phyloP scores from a whole-genome alignment of 805 yeast genomes.

The Starmerella kuoi region DNA sequence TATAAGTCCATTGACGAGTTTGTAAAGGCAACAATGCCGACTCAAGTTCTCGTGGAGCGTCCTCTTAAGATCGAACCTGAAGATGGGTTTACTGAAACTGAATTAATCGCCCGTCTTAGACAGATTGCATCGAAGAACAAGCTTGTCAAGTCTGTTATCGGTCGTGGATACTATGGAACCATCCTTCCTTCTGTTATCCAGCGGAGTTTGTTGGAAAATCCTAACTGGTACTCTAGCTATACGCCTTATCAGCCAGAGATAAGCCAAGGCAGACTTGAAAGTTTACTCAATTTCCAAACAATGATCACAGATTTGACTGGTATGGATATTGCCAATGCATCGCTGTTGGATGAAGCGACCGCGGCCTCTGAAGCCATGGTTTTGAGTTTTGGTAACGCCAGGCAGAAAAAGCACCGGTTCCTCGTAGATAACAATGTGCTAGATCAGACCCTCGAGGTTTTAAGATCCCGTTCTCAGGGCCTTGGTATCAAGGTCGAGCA shows the following conservation, averaged over 20 bases:
- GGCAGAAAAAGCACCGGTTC: constrained; percentile 55
- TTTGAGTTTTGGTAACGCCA: constrained; percentile 53
- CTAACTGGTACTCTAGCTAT: constrained; percentile 97
- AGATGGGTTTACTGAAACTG: constrained; percentile 68
- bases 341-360: constrained; percentile 88
- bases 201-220: constrained; percentile 81
- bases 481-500: constrained; percentile 46
- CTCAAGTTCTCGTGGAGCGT: constrained; percentile 57
- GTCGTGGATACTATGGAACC: constrained; percentile 91
- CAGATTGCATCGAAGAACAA: constrained; percentile 65
- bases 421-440: constrained; percentile 68
- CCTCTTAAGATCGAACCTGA: constrained; percentile 54
- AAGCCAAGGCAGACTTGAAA: constrained; percentile 89
- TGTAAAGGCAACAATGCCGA: constrained; percentile 62
- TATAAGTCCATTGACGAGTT: constrained; percentile 58
- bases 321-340: constrained; percentile 86
- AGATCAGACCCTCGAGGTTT: constrained; percentile 74
- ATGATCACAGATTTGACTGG: constrained; percentile 83
- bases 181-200: constrained; percentile 82
- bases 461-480: constrained; percentile 67
- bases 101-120: constrained; percentile 58
- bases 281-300: constrained; percentile 87
- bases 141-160: constrained; percentile 64
- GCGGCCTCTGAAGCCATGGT: constrained; percentile 98
- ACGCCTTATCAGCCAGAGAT: constrained; percentile 98